Evolutionary conservation across 2,329 filamentous ascomycete genomes (phyloP), one percentile per base, ranked within the genome.

Genomic region (Nigrospora osmanthi): DNA sequence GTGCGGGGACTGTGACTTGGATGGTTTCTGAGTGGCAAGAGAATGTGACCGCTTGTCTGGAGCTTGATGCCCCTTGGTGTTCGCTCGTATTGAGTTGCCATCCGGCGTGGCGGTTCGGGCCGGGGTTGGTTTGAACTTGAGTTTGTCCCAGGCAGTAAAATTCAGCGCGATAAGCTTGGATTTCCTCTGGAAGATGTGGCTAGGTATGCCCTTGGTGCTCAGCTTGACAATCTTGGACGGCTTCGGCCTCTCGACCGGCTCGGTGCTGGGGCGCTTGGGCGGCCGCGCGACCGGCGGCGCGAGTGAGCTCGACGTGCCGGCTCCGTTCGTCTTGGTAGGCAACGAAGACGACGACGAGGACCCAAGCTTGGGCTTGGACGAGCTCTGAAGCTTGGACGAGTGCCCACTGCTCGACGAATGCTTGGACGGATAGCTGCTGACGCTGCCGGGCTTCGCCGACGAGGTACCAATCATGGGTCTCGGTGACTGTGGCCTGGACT

Each of bases 171-270:
- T 50, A 3, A 54, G 9, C 35, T 50, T 57, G n/a, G 46, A 44
- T 16, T 42, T 43, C 17, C 50, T 54, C 28, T 52, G 47, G 17
- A 60, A 46, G n/a, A 49, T 47, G 16, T 48, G 50, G 17, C 45
- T 41, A 2, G 54, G 50, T 11, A 63, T 54, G 10, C 36, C 51
- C 34, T 55, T 58, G 6, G 58, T 61, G 16, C 60, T 47, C 11
- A 63, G 53, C 45, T 60, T 62, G n/a, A 63, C 47, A 7, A 63
- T 52, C 51, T 63, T 63, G 6, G 53, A 56, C 14, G 59, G 59
- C 11, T 58, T 53, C 11, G 48, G 44, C 7, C 54, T 50, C 15
- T 59, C 58, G 28, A 50, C 53, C 14, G 40, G 40, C 36, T 62
- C 60, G 6, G 55, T 55, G 23, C 57, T 61, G 6, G 54, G 46